Evolutionary conservation across 192 early-diverging fungal genomes (phyloP).

Genomic region (Gonapodya prolifera): DNA sequence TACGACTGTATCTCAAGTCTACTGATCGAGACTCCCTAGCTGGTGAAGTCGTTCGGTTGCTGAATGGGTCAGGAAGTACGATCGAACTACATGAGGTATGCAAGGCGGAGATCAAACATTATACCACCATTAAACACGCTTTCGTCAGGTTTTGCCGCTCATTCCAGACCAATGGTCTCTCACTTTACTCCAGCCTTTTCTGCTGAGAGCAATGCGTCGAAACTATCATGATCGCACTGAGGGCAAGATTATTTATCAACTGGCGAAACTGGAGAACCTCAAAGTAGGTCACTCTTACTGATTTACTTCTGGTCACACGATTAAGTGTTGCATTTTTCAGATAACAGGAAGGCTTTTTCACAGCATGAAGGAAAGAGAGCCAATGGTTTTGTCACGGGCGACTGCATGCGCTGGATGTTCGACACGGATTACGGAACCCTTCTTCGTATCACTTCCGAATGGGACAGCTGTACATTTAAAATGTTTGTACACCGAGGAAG

Average conservation of each 20-base stretch:
- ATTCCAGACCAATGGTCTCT: not conserved
- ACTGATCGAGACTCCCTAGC: not conserved
- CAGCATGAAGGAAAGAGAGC: not conserved
- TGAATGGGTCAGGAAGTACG: not conserved
- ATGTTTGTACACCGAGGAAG: too few species aligned
- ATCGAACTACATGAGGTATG: not conserved
- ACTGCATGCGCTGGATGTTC: not conserved
- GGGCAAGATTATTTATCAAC: not conserved
- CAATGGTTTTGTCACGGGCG: not conserved
- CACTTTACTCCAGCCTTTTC: not conserved
- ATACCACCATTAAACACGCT: not conserved
- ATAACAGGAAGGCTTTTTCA: not conserved
- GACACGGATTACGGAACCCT: not conserved
- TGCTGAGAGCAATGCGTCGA: not conserved
- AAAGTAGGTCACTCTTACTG: not conserved
- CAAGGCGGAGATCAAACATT: too few species aligned
- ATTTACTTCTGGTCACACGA: not conserved
- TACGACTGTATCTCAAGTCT: not conserved
- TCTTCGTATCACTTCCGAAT: not conserved
- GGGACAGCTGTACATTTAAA: not conserved
- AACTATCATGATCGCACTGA: not conserved
- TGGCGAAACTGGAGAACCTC: not conserved
- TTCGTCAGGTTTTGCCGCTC: not conserved
- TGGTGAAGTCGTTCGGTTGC: not conserved
- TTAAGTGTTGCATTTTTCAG: not conserved